phyloP scores from a whole-genome alignment of 2,329 filamentous ascomycete species.

The Arachnomyces sp. region DNA sequence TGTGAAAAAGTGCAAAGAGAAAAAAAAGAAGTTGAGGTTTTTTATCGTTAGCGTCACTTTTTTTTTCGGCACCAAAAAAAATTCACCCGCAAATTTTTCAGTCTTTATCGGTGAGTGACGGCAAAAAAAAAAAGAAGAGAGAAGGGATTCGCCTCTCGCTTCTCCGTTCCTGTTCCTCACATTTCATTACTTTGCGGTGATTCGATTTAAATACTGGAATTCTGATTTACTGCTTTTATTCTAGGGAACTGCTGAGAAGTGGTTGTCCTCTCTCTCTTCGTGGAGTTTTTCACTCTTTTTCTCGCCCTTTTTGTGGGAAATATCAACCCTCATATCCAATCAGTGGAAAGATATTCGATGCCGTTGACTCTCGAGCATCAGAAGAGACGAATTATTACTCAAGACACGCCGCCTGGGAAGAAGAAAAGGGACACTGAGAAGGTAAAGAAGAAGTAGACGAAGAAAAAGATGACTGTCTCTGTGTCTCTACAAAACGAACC shows the following conservation, averaged over 20 bases:
- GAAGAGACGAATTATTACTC: slow-evolving; percentile 1
- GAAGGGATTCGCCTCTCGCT: no score
- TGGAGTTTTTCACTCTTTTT: no score
- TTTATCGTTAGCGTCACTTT: slow-evolving; percentile 1
- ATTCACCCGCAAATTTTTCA: neutral
- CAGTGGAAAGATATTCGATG: no score
- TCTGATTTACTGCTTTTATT: no score
- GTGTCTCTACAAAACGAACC: slow-evolving; percentile 23
- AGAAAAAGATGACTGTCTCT: slow-evolving; percentile 23
- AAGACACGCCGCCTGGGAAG: slow-evolving; percentile 2
- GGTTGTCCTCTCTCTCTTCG: no score
- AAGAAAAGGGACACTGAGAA: slow-evolving; percentile 9
- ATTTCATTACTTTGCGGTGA: no score
- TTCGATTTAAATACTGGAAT: no score
- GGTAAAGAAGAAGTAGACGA: slow-evolving; percentile 17
- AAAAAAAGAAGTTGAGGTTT: slow-evolving; percentile 1
- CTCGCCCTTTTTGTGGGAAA: no score
- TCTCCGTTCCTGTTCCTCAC: no score
- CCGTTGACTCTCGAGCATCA: slow-evolving; percentile 1
- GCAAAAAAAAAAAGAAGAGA: no score
- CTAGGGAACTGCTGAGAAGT: no score
- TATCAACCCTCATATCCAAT: no score
- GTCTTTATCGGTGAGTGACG: neutral
- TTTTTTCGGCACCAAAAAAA: slow-evolving; percentile 2
- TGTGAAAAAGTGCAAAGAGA: slow-evolving; percentile 8